These are phyloP conservation scores for Lasiosphaeria miniovina DNA, from an alignment of 495 filamentous ascomycete species.

Conservation along the genomic window DNA sequence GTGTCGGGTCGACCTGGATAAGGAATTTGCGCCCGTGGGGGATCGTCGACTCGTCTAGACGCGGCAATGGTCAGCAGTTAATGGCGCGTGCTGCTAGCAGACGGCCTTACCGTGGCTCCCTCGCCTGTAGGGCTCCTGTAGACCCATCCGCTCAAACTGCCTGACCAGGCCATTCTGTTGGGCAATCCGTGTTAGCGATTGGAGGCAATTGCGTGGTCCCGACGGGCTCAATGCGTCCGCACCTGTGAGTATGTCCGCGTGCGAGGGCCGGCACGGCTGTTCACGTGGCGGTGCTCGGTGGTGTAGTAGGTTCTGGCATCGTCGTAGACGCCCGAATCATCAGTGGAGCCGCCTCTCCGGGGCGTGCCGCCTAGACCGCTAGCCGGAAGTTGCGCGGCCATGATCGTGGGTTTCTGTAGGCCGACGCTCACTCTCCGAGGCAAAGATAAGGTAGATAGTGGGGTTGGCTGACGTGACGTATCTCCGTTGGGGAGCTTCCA, in stretches of 20 bases:
- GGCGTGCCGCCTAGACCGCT: conserved; percentile 6
- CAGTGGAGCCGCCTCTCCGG: conserved; percentile 23
- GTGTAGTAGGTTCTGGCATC: conserved; percentile 51
- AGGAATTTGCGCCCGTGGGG: conserved; percentile 65
- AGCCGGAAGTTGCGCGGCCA: conserved; percentile 16
- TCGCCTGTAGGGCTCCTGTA: conserved; percentile 43
- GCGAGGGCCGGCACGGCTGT: conserved; percentile 38
- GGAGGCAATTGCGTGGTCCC: conserved; percentile 4
- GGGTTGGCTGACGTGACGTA: conserved; percentile 12
- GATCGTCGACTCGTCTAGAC: conserved; percentile 43
- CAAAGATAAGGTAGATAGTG: conserved; percentile 11
- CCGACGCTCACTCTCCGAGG: background rate
- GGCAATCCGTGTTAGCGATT: conserved; percentile 22
- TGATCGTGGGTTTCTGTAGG: conserved; percentile 10
- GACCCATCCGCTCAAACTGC: conserved; percentile 42
- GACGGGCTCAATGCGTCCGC: conserved; percentile 4
- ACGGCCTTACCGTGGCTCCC: conserved; percentile 45
- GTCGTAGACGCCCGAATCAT: conserved; percentile 43
- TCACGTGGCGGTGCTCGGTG: conserved; percentile 44
- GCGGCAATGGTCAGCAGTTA: conserved; percentile 1
- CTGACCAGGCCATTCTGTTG: conserved; percentile 41
- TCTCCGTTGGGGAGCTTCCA: background rate
- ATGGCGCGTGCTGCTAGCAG: background rate
- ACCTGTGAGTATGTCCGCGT: conserved; percentile 50
- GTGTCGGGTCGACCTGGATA: conserved; percentile 72